These are phyloP conservation scores for Leucocoprinus leucothites DNA, from an alignment of 768 basidiomycete species.

Conservation along the genomic window DNA sequence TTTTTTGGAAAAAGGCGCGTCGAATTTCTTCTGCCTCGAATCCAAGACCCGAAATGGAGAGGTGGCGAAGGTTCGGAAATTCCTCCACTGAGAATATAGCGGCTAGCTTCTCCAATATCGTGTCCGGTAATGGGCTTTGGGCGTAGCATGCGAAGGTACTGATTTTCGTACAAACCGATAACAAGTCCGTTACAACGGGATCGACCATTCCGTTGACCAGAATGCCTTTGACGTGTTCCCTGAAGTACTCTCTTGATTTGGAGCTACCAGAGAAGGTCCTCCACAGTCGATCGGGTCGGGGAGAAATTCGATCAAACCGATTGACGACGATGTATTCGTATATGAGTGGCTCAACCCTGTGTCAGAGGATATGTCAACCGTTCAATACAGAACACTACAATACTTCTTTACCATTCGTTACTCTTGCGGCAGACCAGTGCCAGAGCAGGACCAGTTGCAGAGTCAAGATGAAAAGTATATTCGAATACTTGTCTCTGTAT, in stretches of 20 bases:
- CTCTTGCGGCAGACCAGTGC: background rate
- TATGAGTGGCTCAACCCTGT: constrained; percentile 6
- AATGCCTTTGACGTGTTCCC: background rate
- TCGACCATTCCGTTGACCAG: constrained; percentile 5
- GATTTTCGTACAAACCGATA: background rate
- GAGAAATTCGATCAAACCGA: constrained; percentile 1
- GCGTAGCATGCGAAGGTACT: constrained; percentile 3
- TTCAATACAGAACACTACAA: background rate
- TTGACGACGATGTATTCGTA: constrained; percentile 2
- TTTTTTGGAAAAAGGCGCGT: background rate
- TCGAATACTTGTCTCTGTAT: constrained; percentile 1
- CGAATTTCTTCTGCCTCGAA: background rate
- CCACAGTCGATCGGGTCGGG: constrained; percentile 5
- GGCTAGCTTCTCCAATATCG: constrained; percentile 1
- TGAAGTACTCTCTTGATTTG: constrained; percentile 2
- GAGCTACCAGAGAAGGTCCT: constrained; percentile 2
- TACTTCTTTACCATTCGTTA: background rate
- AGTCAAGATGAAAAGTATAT: background rate
- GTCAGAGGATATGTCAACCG: background rate
- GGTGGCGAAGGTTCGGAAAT: constrained; percentile 4
- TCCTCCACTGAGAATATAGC: background rate
- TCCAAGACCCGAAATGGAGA: background rate
- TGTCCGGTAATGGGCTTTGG: background rate
- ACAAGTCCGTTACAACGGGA: constrained; percentile 2
- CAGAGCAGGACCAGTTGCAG: background rate